Percentiles rank a stretch among this genome's conserved stretches.
Evolutionary conservation across 495 filamentous ascomycete species (phyloP).

Genomic region (Gamarada debralockiae): DNA sequence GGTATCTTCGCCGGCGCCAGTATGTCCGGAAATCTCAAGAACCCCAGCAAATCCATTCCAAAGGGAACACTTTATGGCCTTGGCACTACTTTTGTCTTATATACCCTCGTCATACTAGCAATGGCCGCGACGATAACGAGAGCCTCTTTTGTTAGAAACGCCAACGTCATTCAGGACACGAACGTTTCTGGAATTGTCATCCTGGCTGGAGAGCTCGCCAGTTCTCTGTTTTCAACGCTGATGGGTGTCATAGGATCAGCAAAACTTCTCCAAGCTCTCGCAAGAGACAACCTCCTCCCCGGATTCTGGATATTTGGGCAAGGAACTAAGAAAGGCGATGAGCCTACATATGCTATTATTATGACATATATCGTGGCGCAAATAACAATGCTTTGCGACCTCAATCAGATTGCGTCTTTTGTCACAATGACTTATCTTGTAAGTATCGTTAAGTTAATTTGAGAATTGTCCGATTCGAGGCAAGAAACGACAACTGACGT

Average conservation of each 20-base stretch:
- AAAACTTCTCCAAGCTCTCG: constrained; percentile 84
- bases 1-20: constrained; percentile 73
- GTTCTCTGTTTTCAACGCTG: constrained; percentile 76
- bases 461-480: too few species aligned
- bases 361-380: constrained; percentile 75
- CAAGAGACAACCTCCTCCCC: constrained; percentile 74
- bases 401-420: constrained; percentile 86
- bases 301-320: constrained; percentile 72
- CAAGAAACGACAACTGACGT: not conserved
- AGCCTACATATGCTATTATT: constrained; percentile 74
- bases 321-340: constrained; percentile 69
- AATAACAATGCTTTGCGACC: constrained; percentile 75
- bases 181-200: constrained; percentile 70
- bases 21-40: constrained; percentile 83
- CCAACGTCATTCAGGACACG: constrained; percentile 75
- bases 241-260: constrained; percentile 87
- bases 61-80: constrained; percentile 76
- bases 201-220: constrained; percentile 77
- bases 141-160: constrained; percentile 67
- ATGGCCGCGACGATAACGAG: constrained; percentile 77
- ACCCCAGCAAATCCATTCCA: constrained; percentile 82
- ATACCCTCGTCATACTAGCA: constrained; percentile 72
- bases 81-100: constrained; percentile 69
- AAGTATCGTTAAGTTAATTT: constrained; percentile 31
- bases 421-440: constrained; percentile 87